phyloP scores from a whole-genome alignment of 1,284 basidiomycete species.

The Dichomitus squalens region DNA sequence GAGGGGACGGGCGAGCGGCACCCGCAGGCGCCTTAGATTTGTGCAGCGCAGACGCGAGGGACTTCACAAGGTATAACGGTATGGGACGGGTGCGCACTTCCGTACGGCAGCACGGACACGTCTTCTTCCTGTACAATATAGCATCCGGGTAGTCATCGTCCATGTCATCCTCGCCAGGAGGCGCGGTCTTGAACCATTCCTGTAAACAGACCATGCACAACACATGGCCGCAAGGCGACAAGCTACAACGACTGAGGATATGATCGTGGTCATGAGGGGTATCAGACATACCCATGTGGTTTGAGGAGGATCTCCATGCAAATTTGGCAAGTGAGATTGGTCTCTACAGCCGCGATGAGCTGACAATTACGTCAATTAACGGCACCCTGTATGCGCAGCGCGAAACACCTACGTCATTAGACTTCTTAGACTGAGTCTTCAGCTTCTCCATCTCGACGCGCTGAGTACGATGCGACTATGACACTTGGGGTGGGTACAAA shows the following conservation, averaged over 20 bases:
- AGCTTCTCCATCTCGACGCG: slow-evolving; percentile 48
- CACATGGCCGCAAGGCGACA: slow-evolving; percentile 75
- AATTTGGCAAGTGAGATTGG: slow-evolving; percentile 67
- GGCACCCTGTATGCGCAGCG: not conserved
- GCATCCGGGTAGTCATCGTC: slow-evolving; percentile 54
- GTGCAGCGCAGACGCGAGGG: slow-evolving; percentile 49
- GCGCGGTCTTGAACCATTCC: slow-evolving; percentile 74
- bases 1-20: slow-evolving; percentile 31
- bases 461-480: slow-evolving; percentile 52
- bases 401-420: slow-evolving; percentile 51
- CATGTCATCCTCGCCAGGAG: slow-evolving; percentile 53
- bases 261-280: not conserved
- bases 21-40: slow-evolving; percentile 41
- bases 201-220: slow-evolving; percentile 69
- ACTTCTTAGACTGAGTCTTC: slow-evolving; percentile 49
- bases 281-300: slow-evolving; percentile 59
- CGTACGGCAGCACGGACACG: slow-evolving; percentile 71
- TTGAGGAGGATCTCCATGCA: slow-evolving; percentile 68
- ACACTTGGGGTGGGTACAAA: not conserved
- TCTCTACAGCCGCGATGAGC: slow-evolving; percentile 58
- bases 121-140: slow-evolving; percentile 60
- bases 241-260: slow-evolving; percentile 37
- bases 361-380: slow-evolving; percentile 28
- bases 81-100: slow-evolving; percentile 58
- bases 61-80: slow-evolving; percentile 69